These are phyloP conservation scores for Benincasa hispida DNA, from an alignment of 306 rosid species.

Conservation along the genomic window DNA sequence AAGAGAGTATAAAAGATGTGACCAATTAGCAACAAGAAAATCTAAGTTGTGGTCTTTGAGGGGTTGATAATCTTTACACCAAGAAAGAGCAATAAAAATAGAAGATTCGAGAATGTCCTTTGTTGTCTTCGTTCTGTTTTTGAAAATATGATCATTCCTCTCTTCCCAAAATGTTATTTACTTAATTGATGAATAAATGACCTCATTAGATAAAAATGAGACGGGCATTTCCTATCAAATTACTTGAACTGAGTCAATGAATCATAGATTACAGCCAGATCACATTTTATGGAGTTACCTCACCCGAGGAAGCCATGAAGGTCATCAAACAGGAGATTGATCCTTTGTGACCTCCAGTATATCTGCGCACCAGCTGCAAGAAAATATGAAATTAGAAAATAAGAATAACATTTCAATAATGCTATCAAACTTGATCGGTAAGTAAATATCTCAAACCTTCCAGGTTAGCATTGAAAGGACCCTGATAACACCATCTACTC, in stretches of 20 bases:
- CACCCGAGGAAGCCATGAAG: slow-evolving; percentile 90
- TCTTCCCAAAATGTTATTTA: too few species aligned
- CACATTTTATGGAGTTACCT: slow-evolving; percentile 45
- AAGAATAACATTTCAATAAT: neutral
- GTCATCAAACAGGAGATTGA: slow-evolving; percentile 93
- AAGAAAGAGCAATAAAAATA: too few species aligned
- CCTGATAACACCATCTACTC: slow-evolving; percentile 91
- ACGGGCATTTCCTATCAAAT: neutral
- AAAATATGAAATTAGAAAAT: slow-evolving; percentile 23
- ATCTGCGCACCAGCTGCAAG: slow-evolving; percentile 82
- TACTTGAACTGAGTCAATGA: neutral
- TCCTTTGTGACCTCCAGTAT: slow-evolving; percentile 95
- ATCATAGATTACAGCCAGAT: neutral
- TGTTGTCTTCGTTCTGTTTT: too few species aligned
- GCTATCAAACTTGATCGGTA: slow-evolving; percentile 9
- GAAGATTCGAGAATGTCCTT: too few species aligned
- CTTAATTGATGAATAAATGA: neutral
- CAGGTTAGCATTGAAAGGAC: slow-evolving; percentile 98
- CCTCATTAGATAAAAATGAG: neutral
- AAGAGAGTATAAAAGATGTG: too few species aligned
- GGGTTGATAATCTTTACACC: too few species aligned
- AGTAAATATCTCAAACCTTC: slow-evolving; percentile 55
- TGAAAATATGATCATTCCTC: too few species aligned
- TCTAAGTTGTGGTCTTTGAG: too few species aligned
- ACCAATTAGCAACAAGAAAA: too few species aligned